These are phyloP conservation scores for Blepharisma japonicum DNA, from an alignment of 73 alveolate genomes.

Conservation along the genomic window DNA sequence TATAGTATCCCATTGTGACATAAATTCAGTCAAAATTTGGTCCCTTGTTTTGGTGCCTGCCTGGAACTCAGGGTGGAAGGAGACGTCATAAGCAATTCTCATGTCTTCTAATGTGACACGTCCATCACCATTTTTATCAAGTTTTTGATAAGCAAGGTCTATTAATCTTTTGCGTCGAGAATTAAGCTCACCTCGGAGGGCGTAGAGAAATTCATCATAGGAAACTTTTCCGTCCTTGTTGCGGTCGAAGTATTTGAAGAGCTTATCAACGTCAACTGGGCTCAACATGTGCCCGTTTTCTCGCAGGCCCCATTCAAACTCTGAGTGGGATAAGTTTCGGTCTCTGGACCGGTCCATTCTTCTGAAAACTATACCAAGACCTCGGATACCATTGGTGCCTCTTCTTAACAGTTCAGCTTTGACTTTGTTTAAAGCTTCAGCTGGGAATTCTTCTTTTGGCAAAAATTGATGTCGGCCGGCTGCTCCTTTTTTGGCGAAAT, in stretches of 20 bases:
- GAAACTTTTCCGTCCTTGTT: slow-evolving; percentile 63
- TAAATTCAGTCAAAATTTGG: slow-evolving; percentile 56
- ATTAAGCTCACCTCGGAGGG: slow-evolving; percentile 54
- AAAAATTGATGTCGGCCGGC: slow-evolving; percentile 28
- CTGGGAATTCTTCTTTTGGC: slow-evolving; percentile 1
- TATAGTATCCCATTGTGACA: slow-evolving; percentile 69
- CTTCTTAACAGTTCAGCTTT: slow-evolving; percentile 6
- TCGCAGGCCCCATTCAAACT: slow-evolving; percentile 63
- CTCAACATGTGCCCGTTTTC: slow-evolving; percentile 61
- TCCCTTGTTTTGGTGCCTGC: slow-evolving; percentile 52
- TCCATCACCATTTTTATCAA: slow-evolving; percentile 41
- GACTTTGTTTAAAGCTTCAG: neutral
- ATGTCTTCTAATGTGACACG: slow-evolving; percentile 44
- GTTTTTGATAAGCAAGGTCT: slow-evolving; percentile 48
- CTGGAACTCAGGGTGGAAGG: slow-evolving; percentile 54
- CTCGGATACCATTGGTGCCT: slow-evolving; percentile 65
- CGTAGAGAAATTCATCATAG: slow-evolving; percentile 67
- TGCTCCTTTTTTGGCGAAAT: slow-evolving; percentile 57
- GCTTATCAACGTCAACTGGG: slow-evolving; percentile 52
- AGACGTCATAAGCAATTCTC: slow-evolving; percentile 39
- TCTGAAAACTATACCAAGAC: slow-evolving; percentile 58
- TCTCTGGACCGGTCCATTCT: slow-evolving; percentile 57
- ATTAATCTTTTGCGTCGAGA: slow-evolving; percentile 35
- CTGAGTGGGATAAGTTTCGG: slow-evolving; percentile 41
- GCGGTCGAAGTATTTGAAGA: slow-evolving; percentile 69